Evolutionary conservation across 179 eudicot genomes (phyloP), one percentile per base, ranked within the genome.

Genomic region (Spinacia oleracea): DNA sequence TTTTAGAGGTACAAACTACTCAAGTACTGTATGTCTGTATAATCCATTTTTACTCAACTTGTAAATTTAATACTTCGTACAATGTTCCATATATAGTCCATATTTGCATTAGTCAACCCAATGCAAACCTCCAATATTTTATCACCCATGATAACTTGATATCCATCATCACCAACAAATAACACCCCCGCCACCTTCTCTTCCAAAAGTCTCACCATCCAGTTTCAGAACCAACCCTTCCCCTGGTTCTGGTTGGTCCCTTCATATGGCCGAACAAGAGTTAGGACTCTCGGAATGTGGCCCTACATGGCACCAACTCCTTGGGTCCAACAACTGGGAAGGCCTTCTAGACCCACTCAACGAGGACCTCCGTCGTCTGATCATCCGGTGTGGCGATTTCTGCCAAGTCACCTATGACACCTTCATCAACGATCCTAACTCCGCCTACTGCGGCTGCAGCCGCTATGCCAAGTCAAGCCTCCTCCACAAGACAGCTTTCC

Each of bases 321-420:
- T 91, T n/a, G 35, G 95, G 84, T n/a, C 81, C 71, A 63, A 81
- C 46, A 56, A 88, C 81, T 91, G 93, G 96, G 79, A 87, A 21
- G 86, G 81, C 25, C 88, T 91, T 0, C 83, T 89, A 1, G 83
- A 86, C 80, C 96, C 96, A 21, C 78, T 89, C 2, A 80, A 88
- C 80, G 66, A 83, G 56, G 72, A 73, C 16, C 90, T 91, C 73
- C 86, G 90, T 0, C 82, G 68, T 32, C 87, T 91, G 18, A 85
- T 91, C 55, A 87, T 89, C 78, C 89, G 88, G 8, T 88, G 93
- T 23, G 96, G 96, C 25, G 93, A 88, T 82, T 59, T 91, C 63
- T 88, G 90, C 75, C 96, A 91, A 48, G 93, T 88, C 77, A 91
- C 96, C 1, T 89, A 91, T 80, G 96, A 89, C 81, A 81, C 92